These are phyloP conservation scores for Plenodomus tracheiphilus DNA, from an alignment of 2,329 filamentous ascomycete species.

Conservation along the genomic window DNA sequence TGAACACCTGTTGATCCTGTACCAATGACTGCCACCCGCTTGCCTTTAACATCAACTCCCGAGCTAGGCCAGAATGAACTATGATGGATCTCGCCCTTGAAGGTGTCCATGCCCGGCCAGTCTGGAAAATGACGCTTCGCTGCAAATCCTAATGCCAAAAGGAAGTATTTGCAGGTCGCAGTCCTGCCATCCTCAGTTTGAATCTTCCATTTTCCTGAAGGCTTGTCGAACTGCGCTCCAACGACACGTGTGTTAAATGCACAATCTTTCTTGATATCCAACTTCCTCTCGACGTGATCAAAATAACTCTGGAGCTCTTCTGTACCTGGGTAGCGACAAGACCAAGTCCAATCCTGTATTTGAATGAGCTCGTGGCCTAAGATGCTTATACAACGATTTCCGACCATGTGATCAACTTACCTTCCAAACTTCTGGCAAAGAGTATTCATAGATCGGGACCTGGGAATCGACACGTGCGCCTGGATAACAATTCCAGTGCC, in stretches of 20 bases:
- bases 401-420: no score
- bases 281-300: constrained; percentile 59
- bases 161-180: constrained; percentile 55
- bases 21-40: constrained; percentile 65
- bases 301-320: constrained; percentile 62
- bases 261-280: constrained; percentile 60
- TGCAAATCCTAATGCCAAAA: constrained; percentile 61
- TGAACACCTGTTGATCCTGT: constrained; percentile 69
- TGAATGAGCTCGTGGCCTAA: no score
- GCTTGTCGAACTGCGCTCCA: constrained; percentile 56
- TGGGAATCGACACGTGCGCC: constrained; percentile 53
- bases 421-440: constrained; percentile 53
- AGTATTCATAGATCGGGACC: constrained; percentile 53
- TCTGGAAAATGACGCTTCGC: constrained; percentile 65
- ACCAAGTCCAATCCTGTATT: constrained; percentile 61
- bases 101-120: constrained; percentile 62
- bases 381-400: no score
- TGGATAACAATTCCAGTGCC: constrained; percentile 52
- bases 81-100: constrained; percentile 63
- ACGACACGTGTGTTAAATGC: constrained; percentile 61
- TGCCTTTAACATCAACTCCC: constrained; percentile 60
- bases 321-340: constrained; percentile 56
- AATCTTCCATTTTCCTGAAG: constrained; percentile 54
- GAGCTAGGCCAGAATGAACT: constrained; percentile 64
- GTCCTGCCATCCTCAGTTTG: constrained; percentile 56